Base-by-base conservation (phyloP, 768 basidiomycete genomes). In the Amanita exitialis region DNA sequence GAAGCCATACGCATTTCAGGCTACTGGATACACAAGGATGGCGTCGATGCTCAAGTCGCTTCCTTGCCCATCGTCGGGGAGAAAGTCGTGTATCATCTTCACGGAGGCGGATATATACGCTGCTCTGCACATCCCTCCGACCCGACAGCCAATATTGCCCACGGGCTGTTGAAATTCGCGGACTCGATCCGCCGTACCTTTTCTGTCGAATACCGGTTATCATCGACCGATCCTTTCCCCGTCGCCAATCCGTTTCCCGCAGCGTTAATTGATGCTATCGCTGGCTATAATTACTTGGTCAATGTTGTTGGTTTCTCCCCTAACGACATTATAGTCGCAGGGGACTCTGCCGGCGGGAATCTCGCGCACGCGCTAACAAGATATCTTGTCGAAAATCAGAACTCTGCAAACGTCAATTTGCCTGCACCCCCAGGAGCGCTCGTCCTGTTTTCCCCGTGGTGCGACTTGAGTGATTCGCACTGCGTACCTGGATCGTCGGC, bases 161-260 rank as follows among this genome's bases (percentile, higher is more conserved):
- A 64, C 12, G 76, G 72, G 12, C 61, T 82, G 30, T 59, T 86
- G 23, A 59, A 77, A 53, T 65, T 76, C 34, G 64, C 69, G 32
- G 59, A 66, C 38, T 54, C 67, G 8, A 61, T 80, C 16, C 62
- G 67, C 21, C 76, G 80, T 37, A 67, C 71, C 3, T 75, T 86
- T 58, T 74, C 76, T 10, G 57, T 86, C 44, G 89, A 90, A 65
- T 92, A 90, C 63, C 81, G 87, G 4, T 74, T 83, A 39, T 77
- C 79, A 34, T 65, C 77, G 7, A 60, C 64, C 6, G 60, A 67
- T 41, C 72, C 78, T 18, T 68, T 66, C 58, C 55, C 60, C 28
- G 63, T 48, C 4, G 42, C 57, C 0, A 65, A 74, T 16, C 63
- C 78, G 0, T 82, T 79, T 61, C 79, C 80, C 0, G 69, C 77